phyloP scores from a whole-genome alignment of 1,284 basidiomycete species.

The Stereum hirsutum region DNA sequence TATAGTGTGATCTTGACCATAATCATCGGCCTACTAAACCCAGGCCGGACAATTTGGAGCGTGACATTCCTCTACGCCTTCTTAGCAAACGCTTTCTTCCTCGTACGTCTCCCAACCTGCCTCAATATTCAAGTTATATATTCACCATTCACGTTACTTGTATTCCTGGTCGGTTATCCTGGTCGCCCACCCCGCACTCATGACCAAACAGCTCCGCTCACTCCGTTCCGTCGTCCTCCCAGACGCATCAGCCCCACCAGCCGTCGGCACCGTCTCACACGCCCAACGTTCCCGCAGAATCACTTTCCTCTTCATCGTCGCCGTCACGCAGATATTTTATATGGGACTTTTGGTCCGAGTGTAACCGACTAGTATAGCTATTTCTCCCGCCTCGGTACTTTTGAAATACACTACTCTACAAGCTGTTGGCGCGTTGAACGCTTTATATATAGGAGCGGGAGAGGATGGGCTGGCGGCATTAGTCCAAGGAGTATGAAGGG shows the following conservation, averaged over 20 bases:
- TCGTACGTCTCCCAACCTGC: slow-evolving; percentile 45
- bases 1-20: slow-evolving; percentile 66
- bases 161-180: too few species aligned
- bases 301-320: slow-evolving; percentile 77
- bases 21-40: slow-evolving; percentile 48
- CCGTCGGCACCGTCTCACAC: slow-evolving; percentile 63
- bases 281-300: slow-evolving; percentile 77
- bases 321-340: slow-evolving; percentile 72
- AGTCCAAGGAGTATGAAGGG: too few species aligned
- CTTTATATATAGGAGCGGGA: too few species aligned
- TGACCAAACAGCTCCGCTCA: slow-evolving; percentile 64
- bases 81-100: slow-evolving; percentile 89
- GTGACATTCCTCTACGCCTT: slow-evolving; percentile 79
- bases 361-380: too few species aligned
- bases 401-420: too few species aligned
- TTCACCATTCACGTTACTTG: too few species aligned
- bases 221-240: slow-evolving; percentile 88
- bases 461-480: too few species aligned
- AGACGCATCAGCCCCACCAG: slow-evolving; percentile 30
- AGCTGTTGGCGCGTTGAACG: too few species aligned
- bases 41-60: slow-evolving; percentile 59
- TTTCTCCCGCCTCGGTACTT: too few species aligned
- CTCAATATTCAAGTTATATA: too few species aligned
- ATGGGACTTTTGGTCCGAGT: slow-evolving; percentile 71
- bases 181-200: neutral